phyloP scores from a whole-genome alignment of 805 yeast genomes.

The Cyberlindnera saturnus region DNA sequence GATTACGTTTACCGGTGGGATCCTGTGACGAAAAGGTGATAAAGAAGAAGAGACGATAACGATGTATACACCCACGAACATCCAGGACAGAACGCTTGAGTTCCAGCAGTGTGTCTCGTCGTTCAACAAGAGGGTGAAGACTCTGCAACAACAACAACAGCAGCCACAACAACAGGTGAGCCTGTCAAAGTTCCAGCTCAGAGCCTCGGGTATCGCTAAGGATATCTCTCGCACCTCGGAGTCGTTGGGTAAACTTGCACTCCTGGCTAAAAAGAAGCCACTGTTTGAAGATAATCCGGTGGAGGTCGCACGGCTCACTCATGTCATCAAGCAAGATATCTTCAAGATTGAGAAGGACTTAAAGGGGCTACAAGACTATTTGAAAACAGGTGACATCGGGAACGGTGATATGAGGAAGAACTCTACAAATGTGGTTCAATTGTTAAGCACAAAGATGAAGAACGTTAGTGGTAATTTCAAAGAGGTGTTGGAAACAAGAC shows the following conservation, averaged over 20 bases:
- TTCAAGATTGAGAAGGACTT: slow-evolving; percentile 71
- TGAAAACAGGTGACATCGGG: slow-evolving; percentile 33
- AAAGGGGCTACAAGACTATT: slow-evolving; percentile 51
- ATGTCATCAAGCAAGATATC: slow-evolving; percentile 72
- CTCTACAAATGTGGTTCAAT: slow-evolving; percentile 78
- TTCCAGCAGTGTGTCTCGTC: slow-evolving; percentile 87
- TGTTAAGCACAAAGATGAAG: slow-evolving; percentile 83
- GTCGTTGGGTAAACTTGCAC: slow-evolving; percentile 72
- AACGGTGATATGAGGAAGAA: slow-evolving; percentile 59
- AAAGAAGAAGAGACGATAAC: slow-evolving; percentile 2
- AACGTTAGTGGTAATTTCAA: slow-evolving; percentile 91
- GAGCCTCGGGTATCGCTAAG: slow-evolving; percentile 79
- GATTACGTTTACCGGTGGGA: background rate
- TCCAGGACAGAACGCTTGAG: slow-evolving; percentile 84
- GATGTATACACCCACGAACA: slow-evolving; percentile 20
- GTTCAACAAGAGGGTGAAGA: slow-evolving; percentile 54
- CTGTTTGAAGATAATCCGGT: slow-evolving; percentile 90
- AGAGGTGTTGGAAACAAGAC: slow-evolving; percentile 82
- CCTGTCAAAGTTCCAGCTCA: slow-evolving; percentile 47
- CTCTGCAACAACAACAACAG: slow-evolving; percentile 14
- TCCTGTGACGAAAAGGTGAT: background rate
- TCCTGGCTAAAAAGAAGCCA: slow-evolving; percentile 81
- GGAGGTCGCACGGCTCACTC: slow-evolving; percentile 88
- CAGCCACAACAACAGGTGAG: slow-evolving; percentile 13
- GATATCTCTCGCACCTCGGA: slow-evolving; percentile 86